Base-by-base conservation (phyloP, 2,329 filamentous ascomycete genomes). In the Leptographium radiaticola region DNA sequence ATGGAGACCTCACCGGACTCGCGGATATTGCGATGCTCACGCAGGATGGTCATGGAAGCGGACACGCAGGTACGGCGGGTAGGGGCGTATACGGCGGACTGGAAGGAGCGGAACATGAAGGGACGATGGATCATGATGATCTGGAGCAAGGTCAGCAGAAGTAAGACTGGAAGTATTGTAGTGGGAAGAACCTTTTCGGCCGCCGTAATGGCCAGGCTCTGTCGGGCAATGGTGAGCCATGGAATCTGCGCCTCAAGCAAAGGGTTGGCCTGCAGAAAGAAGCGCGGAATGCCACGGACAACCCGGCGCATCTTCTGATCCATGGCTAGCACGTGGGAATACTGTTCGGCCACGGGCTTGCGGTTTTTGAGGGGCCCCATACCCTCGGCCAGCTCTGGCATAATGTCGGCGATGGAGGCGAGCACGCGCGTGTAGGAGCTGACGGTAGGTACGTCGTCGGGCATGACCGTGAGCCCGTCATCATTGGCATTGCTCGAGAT, bases 121-220 rank as follows among this genome's bases (percentile, higher is more conserved):
- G 66, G 64, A 2, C 67, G 64, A 54, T 70, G 67, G 30, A 70
- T 65, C 64, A 68, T 68, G 57, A 69, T 68, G 38, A 68, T 67
- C 57, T 55, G 33, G 34, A 6, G 13, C 5, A 11, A 30, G 20
- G 12, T 12, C 11, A 12, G 46, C 13, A 20, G n/a, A 8, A 45
- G 2, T 15, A 2, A 16, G 10, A 46, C 11, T 36, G 10, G 2
- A 2, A 39, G 12, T 6, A 18, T 6, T 25, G 12, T 1, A 31
- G 16, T 36, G 34, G 16, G 16, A n/a, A n/a, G 11, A 5, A 53
- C 54, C 50, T 70, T 70, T 51, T 70, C 67, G 1, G 67, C 67
- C 9, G 66, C 65, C 0, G 66, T 68, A 30, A 70, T 68, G 9
- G 67, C 66, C 31, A 69, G 62, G 53, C 65, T 68, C 39, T 63